Evolutionary conservation across 257 asterid species (phyloP), one percentile per base, ranked within the genome.

Genomic region (Thymus mandschuricus): DNA sequence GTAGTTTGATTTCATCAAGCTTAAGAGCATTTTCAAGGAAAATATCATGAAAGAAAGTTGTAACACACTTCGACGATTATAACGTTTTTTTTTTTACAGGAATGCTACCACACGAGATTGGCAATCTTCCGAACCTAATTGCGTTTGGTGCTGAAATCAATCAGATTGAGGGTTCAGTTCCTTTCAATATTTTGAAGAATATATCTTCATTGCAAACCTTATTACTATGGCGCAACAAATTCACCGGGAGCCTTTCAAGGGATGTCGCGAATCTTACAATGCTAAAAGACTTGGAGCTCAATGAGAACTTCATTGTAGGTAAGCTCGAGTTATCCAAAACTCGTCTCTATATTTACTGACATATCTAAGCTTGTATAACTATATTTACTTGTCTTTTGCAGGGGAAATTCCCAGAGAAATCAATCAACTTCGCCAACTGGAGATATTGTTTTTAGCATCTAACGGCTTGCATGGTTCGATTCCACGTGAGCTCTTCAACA

Each of bases 381-480:
- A 21, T 21, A 21, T 21, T 21, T 21, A 21, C 21, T 21, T 7
- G 1, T 38, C 41, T 38, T 38, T 12, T 50, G 31, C 80, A 83
- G 88, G 86, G 41, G 69, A 21, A 6, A 8, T 84, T 12, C 88
- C 83, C 0, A 40, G 1, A 49, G 84, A 70, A 75, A 40, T 84
- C 40, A 69, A 79, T 8, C 70, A 80, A 44, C 76, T 79, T 55
- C 13, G 57, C 56, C 64, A 63, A 9, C 38, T 84, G 63, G 69
- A 72, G 60, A 0, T 0, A 0, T 21, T 81, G 10, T 0, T 0
- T 0, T 35, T 74, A 59, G 29, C 1, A 0, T 1, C 0, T 0
- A 82, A 79, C 35, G 48, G 5, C 4, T 66, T 74, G 0, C 34
- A 4, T 45, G 86, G 85, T 33, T 12, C 59, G 1, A 77, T 81